A percentile compares a stretch with the other conserved stretches of the same genome.
phyloP scores from a whole-genome alignment of 129 eudicot species.

The Apium graveolens region DNA sequence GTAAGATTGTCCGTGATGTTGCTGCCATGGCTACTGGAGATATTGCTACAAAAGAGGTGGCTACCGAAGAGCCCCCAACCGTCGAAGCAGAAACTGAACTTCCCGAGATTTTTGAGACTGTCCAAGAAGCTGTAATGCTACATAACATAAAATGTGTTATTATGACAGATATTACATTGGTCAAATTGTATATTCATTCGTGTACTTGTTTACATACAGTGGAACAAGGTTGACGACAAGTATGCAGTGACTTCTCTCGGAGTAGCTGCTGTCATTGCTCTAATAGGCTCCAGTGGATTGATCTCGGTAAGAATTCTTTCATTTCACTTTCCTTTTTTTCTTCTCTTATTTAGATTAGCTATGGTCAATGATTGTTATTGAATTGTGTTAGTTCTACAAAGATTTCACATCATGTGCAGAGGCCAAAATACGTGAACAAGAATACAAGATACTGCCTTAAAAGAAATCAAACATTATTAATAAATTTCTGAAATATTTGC shows the following conservation, averaged over 20 bases:
- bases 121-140: constrained; percentile 63
- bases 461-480: neutral
- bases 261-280: constrained; percentile 58
- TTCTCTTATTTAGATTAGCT: neutral
- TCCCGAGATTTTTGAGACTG: constrained; percentile 52
- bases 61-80: constrained; percentile 56
- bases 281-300: constrained; percentile 72
- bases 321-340: neutral
- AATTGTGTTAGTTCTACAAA: neutral
- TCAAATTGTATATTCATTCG: neutral
- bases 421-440: neutral
- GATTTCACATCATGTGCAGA: neutral
- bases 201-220: constrained; percentile 24
- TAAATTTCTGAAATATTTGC: neutral
- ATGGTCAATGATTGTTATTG: neutral
- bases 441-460: neutral
- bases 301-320: constrained; percentile 44
- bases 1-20: constrained; percentile 71
- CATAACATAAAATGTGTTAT: neutral
- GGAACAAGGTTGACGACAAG: constrained; percentile 96
- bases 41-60: neutral
- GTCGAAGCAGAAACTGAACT: constrained; percentile 42
- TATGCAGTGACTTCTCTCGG: constrained; percentile 80
- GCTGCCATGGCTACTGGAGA: constrained; percentile 72
- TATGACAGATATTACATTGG: neutral